phyloP scores from a whole-genome alignment of 2,329 filamentous ascomycete genomes.

The Colletotrichum costaricense region DNA sequence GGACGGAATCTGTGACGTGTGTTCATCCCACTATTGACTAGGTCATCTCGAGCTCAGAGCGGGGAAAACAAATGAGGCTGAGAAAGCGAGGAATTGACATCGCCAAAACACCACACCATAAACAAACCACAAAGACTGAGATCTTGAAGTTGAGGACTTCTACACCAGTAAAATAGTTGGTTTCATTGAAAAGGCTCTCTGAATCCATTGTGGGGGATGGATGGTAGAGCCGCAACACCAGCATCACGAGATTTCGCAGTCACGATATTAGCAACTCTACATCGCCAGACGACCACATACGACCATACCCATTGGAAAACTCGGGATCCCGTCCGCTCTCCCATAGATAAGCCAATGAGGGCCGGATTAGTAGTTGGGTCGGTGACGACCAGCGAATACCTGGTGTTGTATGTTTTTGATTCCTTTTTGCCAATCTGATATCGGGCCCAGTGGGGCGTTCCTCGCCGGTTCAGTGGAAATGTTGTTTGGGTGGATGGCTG shows the following conservation, averaged over 20 bases:
- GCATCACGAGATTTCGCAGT: fast-evolving
- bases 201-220: not conserved
- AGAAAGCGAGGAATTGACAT: not conserved
- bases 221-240: not conserved
- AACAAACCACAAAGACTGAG: not conserved
- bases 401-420: slow-evolving; percentile 8
- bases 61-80: not conserved
- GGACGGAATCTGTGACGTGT: too few species aligned
- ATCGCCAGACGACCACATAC: fast-evolving
- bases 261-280: not conserved
- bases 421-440: not conserved
- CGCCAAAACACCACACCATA: not conserved
- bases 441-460: not conserved
- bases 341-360: slow-evolving; percentile 9
- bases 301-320: slow-evolving; percentile 12
- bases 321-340: slow-evolving; percentile 14
- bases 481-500: too few species aligned
- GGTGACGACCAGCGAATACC: slow-evolving; percentile 15
- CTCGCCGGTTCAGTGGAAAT: too few species aligned
- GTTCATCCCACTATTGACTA: not conserved
- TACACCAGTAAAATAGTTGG: not conserved
- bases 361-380: slow-evolving; percentile 11
- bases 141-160: not conserved
- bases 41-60: not conserved
- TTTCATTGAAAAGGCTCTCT: not conserved